Base-by-base conservation (phyloP, 192 early-diverging fungal species). In the Coemansia sp. region DNA sequence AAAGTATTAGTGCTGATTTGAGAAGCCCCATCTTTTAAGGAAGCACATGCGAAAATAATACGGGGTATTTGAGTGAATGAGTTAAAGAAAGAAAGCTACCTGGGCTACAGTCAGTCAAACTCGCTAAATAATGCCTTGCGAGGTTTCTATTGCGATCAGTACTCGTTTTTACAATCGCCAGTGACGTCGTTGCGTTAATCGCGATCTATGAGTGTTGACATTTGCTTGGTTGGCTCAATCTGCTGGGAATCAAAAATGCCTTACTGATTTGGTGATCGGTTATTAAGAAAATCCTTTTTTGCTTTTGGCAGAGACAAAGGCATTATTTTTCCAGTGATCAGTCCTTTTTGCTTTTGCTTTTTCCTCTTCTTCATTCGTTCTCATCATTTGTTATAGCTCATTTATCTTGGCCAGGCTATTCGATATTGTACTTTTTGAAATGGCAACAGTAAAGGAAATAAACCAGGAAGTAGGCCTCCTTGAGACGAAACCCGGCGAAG, bases 401-500 rank as follows among this genome's bases (percentile, higher is more conserved):
- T 32, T 32, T 32, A 32, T 32, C 32, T 2, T 2, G 32, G 32
- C 32, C 32, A 32, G 32, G 32, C 32, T 32, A 32, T 32, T 32
- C 2, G 32, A 32, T 4, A 32, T 32, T 32, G 32, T 32, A 32
- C 32, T 32, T 32, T 32, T 32, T 32, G 32, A 10, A 43, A 60
- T 75, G 64, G 41, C 47, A 59, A 61, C 37, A 21, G 52, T 11
- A 65, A 56, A 67, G 26, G 71, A 68, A 44, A 15, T 71, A 21
- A 72, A 65, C 42, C 68, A 58, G 62, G 64, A 71, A 41, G 71
- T 77, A 21, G 56, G 54, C 42, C 65, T 71, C 21, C 62, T 71
- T n/a, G 75, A 71, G 52, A 70, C 75, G 40, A 44, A 66, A 23
- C 32, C 64, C 4, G 67, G 71, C 48, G 45, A 61, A n/a, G 76